Evolutionary conservation across 2,329 filamentous ascomycete species (phyloP), one percentile per base, ranked within the genome.

Genomic region (Diaporthe nobilis): DNA sequence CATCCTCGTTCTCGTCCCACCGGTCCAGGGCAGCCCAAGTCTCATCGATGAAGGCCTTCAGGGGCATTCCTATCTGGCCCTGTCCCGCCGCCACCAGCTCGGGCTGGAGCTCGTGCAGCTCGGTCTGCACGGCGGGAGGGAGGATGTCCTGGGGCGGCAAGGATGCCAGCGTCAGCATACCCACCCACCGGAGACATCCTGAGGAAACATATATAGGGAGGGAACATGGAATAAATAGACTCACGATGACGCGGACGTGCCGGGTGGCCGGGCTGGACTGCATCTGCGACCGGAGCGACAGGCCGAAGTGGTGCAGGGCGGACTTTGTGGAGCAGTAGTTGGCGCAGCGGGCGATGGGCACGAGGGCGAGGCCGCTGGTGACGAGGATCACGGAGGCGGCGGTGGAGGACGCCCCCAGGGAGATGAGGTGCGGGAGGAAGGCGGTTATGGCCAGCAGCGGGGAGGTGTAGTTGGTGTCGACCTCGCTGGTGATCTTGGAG

Each of bases 311-410:
- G 78, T 89, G 87, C 51, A 91, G 80, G 3, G 89, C 89, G 0
- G 88, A 86, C 79, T 91, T 91, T 15, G 86, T 86, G 2, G 88
- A 87, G 71, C 86, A 89, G 83, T 91, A 91, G 49, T 87, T 88
- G 1, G 86, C 84, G 78, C 87, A 85, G 0, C 82, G 81, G n/a
- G 83, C 80, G 2, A 86, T 82, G 0, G 88, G 89, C 15, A 90
- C 82, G 13, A 90, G 81, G 12, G 85, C 84, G 3, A 91, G 83
- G 63, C 85, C 85, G 0, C 86, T 87, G 15, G 84, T 86, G 74
- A 85, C 84, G 74, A 81, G 79, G 13, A 85, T 76, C 34, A 87
- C 72, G 9, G 80, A 78, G 1, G 81, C 79, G 2, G 72, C 74
- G 3, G 65, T 17, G 31, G 65, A 31, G 51, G 53, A 57, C 15